Percentiles rank a stretch among this genome's conserved stretches.
These are phyloP conservation scores for Paramecium bursaria DNA, from an alignment of 73 alveolate species.

Conservation along the genomic window DNA sequence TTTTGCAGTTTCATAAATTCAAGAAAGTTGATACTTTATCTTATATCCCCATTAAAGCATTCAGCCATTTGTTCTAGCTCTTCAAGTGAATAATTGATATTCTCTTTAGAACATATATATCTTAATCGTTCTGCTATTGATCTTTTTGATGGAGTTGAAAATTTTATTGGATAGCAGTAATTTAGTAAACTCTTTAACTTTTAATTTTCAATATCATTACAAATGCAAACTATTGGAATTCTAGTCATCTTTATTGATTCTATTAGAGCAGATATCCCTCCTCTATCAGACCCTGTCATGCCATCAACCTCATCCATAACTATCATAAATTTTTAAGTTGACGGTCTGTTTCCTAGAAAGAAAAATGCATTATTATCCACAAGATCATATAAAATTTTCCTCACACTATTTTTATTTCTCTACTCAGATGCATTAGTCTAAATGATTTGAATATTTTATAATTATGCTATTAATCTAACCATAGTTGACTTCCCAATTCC, in stretches of 20 bases:
- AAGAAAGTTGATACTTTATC: slow-evolving; percentile 86
- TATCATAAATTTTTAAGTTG: slow-evolving; percentile 78
- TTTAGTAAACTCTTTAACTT: slow-evolving; percentile 79
- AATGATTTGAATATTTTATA: slow-evolving; percentile 84
- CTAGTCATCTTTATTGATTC: slow-evolving; percentile 94
- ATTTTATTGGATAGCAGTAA: slow-evolving; percentile 95
- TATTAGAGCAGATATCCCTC: slow-evolving; percentile 98
- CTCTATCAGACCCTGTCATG: slow-evolving; percentile 98
- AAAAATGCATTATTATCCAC: slow-evolving; percentile 37
- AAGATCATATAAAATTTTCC: slow-evolving; percentile 71
- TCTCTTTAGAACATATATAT: slow-evolving; percentile 80
- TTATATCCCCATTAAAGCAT: slow-evolving; percentile 84
- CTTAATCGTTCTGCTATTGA: slow-evolving; percentile 77
- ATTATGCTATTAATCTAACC: slow-evolving; percentile 89
- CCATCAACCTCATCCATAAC: slow-evolving; percentile 99
- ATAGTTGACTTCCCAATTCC: slow-evolving; percentile 99
- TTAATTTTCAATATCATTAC: slow-evolving; percentile 94
- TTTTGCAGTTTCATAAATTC: neutral
- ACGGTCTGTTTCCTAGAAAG: neutral
- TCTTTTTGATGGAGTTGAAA: slow-evolving; percentile 81
- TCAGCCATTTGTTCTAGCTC: slow-evolving; percentile 81
- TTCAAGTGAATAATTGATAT: slow-evolving; percentile 71
- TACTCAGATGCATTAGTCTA: slow-evolving; percentile 98
- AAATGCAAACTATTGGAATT: slow-evolving; percentile 97
- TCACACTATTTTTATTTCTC: slow-evolving; percentile 91